Evolutionary conservation across 805 yeast species (phyloP), one percentile per base, ranked within the genome.

Genomic region (Metschnikowia anglica): DNA sequence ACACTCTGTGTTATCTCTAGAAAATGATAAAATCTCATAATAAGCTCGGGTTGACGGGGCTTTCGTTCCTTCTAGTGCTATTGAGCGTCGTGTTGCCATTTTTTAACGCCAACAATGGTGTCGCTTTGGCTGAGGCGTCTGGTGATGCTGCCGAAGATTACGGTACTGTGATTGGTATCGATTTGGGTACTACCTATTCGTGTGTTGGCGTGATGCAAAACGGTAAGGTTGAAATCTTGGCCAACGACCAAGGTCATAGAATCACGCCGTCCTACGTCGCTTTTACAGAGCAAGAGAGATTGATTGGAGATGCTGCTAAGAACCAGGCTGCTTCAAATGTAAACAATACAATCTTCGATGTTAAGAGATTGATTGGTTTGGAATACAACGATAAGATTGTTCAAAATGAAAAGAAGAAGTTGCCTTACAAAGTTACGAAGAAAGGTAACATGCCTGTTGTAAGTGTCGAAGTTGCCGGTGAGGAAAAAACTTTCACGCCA

Each of bases 231-330:
- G 97, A 90, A 73, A 90, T 89, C 69, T 86, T 89, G 65, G 96
- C 97, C 61, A 89, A 89, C 68, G 97, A 90, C 70, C 97, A 89
- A 77, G 97, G 97, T 82, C 89, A 89, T 81, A 88, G 97, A 79
- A 89, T 90, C 47, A 90, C 97, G 44, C 97, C 97, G 45, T 90
- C 97, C 24, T 90, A 85, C 66, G 97, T 90, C 44, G 96, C 96
- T 32, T 89, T 89, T 76, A 87, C 96, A 41, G 93, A 85, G 56
- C 80, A 85, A 43, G 97, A 89, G 77, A 83, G 97, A 74, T 77
- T 88, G 61, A 87, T 88, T 62, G 97, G 97, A 74, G 97, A 88
- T 68, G 91, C 97, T 55, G 97, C 97, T 54, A 89, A 89, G 83
- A 89, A 90, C 73, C 97, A 89, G 75, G 97, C 97, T 52, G 90